Base-by-base conservation (phyloP, 129 eudicot genomes). In the Kitagawia praeruptora region DNA sequence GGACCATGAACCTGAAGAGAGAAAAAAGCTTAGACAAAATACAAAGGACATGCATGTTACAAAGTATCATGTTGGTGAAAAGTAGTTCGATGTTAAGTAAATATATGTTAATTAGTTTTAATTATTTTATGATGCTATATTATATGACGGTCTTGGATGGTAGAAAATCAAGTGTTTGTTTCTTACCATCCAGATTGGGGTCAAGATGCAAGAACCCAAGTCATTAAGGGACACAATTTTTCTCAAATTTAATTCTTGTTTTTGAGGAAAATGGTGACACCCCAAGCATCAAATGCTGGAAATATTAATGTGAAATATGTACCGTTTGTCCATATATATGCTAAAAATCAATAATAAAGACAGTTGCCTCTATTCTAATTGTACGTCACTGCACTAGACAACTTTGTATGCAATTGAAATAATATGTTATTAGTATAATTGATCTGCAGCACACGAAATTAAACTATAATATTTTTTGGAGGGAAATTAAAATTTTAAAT, bases 51-150 rank as follows among this genome's bases (percentile, higher is more conserved):
- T 79, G 81, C 73, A 78, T 79, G 81, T 83, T 85, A 76, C 78
- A 73, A 85, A 84, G 84, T 85, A 86, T 31, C 89, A 83, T 84
- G 85, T 81, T 79, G 78, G 86, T 63, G 81, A 42, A 77, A 72
- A 41, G 70, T 72, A 23, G 31, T n/a, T 58, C 14, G 54, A 73
- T 73, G 38, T 42, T 73, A 18, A 19, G 45, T 40, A 38, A 9
- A 41, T 40, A 38, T 15, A 61, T 46, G 70, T 77, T 77, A 37
- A 40, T 58, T 77, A 49, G 74, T 67, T 82, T 8, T 85, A 5
- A 51, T 18, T 51, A 61, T 79, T 58, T 25, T 63, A 42, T 31
- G n/a, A 72, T 28, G 34, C 75, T 75, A 45, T 76, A 78, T 75
- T 78, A 61, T 39, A 63, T 40, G 51, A 38, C 13, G 45, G 53